These are phyloP conservation scores for Dioscorea dumetorum DNA, from an alignment of 106 monocot genomes.

Conservation along the genomic window DNA sequence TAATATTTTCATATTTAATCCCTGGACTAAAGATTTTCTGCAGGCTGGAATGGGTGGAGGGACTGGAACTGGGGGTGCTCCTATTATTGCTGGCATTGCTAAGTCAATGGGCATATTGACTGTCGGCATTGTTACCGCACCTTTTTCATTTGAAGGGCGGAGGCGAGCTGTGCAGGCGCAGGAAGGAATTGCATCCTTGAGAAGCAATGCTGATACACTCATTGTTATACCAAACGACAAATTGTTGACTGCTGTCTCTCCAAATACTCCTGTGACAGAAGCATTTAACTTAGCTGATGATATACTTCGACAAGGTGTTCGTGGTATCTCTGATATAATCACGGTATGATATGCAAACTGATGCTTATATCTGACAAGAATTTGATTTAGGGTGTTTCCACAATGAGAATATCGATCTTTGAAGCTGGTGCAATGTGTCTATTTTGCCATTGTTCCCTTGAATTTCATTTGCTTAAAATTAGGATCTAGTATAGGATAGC, in stretches of 20 bases:
- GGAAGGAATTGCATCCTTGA: constrained; percentile 43
- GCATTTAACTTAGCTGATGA: constrained; percentile 50
- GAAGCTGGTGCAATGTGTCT: no score
- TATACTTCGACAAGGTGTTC: constrained; percentile 51
- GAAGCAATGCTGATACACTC: constrained; percentile 40
- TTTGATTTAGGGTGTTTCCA: no score
- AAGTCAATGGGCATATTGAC: constrained; percentile 51
- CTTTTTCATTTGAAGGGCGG: constrained; percentile 45
- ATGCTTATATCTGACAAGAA: no score
- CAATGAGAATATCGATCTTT: background rate
- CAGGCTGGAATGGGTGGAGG: constrained; percentile 61
- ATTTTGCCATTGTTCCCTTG: no score
- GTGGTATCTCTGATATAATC: constrained; percentile 51
- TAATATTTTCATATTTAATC: background rate
- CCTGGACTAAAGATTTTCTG: background rate
- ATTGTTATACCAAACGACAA: constrained; percentile 46
- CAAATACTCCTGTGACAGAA: constrained; percentile 49
- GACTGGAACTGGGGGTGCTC: constrained; percentile 50
- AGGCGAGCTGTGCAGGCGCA: constrained; percentile 44
- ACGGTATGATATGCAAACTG: constrained; percentile 15
- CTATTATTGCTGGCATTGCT: constrained; percentile 37
- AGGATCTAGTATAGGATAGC: no score
- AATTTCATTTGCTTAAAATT: no score
- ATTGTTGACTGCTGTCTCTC: constrained; percentile 51
- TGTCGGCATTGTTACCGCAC: constrained; percentile 49